Conservation (phyloP, 768 basidiomycete species). For the Leucocoprinus sp. region DNA sequence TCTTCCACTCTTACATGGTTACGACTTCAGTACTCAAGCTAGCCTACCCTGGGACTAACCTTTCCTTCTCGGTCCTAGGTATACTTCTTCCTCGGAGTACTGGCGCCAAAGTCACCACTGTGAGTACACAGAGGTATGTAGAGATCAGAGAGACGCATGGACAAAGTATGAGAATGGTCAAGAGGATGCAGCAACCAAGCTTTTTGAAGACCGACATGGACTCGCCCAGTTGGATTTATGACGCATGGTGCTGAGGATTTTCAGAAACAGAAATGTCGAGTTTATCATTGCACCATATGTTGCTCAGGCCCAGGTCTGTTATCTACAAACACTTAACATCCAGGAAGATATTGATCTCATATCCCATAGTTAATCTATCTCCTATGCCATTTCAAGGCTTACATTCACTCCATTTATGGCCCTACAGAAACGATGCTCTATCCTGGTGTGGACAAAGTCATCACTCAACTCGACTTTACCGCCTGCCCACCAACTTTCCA, state of each 20-base stretch:
- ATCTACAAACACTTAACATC: no score
- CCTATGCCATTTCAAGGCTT: slow-evolving; percentile 85
- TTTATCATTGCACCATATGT: slow-evolving; percentile 94
- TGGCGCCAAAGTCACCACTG: slow-evolving; percentile 45
- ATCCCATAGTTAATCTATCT: slow-evolving; percentile 94
- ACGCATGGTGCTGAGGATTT: slow-evolving; percentile 85
- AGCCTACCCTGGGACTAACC: no score
- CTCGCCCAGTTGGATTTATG: slow-evolving; percentile 88
- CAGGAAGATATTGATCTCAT: no score
- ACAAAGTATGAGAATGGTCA: slow-evolving; percentile 85
- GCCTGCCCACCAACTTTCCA: slow-evolving; percentile 66
- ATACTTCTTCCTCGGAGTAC: no score
- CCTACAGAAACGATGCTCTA: slow-evolving; percentile 90
- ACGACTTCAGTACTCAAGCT: no score
- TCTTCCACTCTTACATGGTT: no score
- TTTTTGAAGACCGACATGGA: slow-evolving; percentile 71
- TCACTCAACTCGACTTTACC: slow-evolving; percentile 78
- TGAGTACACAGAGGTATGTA: slow-evolving; percentile 62
- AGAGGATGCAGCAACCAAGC: slow-evolving; percentile 79
- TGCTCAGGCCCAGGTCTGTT: slow-evolving; percentile 88
- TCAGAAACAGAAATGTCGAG: slow-evolving; percentile 91
- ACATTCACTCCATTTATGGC: slow-evolving; percentile 91
- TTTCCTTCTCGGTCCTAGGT: no score
- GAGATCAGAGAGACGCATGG: slow-evolving; percentile 84
- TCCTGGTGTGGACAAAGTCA: slow-evolving; percentile 80